phyloP scores from a whole-genome alignment of 225 moss, liverwort and hornwort genomes.

The Physcomitrium patens region DNA sequence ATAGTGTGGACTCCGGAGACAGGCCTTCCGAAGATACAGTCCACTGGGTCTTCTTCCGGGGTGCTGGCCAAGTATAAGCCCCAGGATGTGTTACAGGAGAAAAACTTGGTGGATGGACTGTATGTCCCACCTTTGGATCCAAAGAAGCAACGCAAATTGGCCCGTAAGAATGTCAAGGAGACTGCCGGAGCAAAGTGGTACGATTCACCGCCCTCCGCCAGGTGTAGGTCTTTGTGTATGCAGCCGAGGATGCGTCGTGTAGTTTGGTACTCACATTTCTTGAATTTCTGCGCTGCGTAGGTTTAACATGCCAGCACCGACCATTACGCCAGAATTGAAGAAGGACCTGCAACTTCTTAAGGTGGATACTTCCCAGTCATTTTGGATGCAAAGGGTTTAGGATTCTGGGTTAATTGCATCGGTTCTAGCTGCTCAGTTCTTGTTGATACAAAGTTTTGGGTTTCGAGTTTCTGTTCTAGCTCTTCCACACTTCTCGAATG shows the following conservation, averaged over 20 bases:
- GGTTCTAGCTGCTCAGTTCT: neutral
- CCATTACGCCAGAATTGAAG: constrained; percentile 73
- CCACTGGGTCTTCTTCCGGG: constrained; percentile 12
- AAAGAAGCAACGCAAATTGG: constrained; percentile 66
- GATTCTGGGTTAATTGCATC: neutral
- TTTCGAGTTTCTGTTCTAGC: neutral
- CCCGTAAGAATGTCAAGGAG: constrained; percentile 61
- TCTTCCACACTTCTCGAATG: neutral
- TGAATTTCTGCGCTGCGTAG: constrained; percentile 26
- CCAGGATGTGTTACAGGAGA: constrained; percentile 54
- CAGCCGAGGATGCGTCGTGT: neutral
- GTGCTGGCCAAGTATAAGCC: constrained; percentile 42
- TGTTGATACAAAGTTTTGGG: neutral
- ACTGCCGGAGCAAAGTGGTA: constrained; percentile 74
- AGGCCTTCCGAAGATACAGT: constrained; percentile 42
- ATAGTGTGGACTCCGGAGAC: constrained; percentile 51
- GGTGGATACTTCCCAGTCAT: constrained; percentile 25
- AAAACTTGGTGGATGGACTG: constrained; percentile 59
- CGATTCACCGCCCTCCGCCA: neutral
- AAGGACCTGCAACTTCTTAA: constrained; percentile 80
- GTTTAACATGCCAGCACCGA: constrained; percentile 84
- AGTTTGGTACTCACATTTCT: neutral
- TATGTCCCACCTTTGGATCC: constrained; percentile 65
- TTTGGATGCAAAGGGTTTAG: neutral
- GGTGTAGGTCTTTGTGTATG: neutral